Evolutionary conservation across 2,329 filamentous ascomycete genomes (phyloP), one percentile per base, ranked within the genome.

Genomic region (Tolypocladium nubicola): DNA sequence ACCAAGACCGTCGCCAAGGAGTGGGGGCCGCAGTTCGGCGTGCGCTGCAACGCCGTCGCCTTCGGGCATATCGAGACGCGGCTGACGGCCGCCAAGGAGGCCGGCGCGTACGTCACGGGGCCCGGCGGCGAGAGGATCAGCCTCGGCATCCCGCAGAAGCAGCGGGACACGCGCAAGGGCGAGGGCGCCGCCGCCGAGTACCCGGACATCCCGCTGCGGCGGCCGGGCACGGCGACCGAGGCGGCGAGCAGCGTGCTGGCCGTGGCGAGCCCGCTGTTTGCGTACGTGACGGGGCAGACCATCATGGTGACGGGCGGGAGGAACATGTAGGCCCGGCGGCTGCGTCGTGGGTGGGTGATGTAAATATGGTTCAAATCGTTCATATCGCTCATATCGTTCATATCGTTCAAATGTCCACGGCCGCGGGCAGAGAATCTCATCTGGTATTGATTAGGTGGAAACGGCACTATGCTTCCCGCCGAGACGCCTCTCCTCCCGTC

Each of bases 1-100:
- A 92, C 88, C 59, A 95, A 94, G 76, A 91, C 90, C 1, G 90
- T 96, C 67, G 90, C 90, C 3, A 95, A 96, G 75, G 86, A 96
- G 76, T 96, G 90, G 91, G 90, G 90, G 1, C 90, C 89, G 0
- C 72, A 78, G 41, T 96, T 92, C 65, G 90, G 90, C 55, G 90
- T 96, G 7, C 79, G 90, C 58, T 82, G 86, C 45, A 96, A 96
- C 72, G 90, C 89, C 3, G 79, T 96, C 55, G 90, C 90, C 5
- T 96, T 95, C 65, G 91, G 91, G 0, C 82, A 87, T 68, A 93
- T 96, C 63, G 75, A 83, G 64, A 96, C 91, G 0, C 78, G 91
- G 3, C 73, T 96, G 63, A 96, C 91, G 13, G 87, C 85, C 13
- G 87, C 88, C 7, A 96, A 95, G 78, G 91, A 96, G 72, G 83